A percentile compares a stretch with the other conserved stretches of the same genome.
phyloP scores from a whole-genome alignment of 805 yeast species.

The Zygotorulaspora sp. region DNA sequence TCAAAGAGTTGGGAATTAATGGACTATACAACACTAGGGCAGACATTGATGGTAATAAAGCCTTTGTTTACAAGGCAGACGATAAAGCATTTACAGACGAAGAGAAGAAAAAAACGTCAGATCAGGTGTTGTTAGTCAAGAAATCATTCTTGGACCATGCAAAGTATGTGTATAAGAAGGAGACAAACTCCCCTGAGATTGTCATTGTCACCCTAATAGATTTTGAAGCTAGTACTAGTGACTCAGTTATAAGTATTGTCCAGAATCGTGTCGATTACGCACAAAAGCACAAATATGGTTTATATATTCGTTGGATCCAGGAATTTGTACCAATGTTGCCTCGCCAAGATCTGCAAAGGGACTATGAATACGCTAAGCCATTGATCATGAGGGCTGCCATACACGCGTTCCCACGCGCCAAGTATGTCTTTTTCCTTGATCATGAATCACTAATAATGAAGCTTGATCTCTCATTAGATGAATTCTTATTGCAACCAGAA shows the following conservation, averaged over 20 bases:
- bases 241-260: slow-evolving; percentile 60
- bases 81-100: slow-evolving; percentile 41
- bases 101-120: slow-evolving; percentile 31
- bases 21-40: slow-evolving; percentile 46
- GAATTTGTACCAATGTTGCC: slow-evolving; percentile 68
- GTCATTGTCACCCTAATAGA: slow-evolving; percentile 78
- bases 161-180: slow-evolving; percentile 42
- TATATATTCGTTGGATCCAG: slow-evolving; percentile 79
- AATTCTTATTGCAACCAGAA: slow-evolving; percentile 56
- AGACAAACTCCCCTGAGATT: slow-evolving; percentile 47
- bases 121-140: slow-evolving; percentile 42
- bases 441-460: slow-evolving; percentile 75
- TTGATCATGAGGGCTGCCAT: slow-evolving; percentile 72
- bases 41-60: slow-evolving; percentile 43
- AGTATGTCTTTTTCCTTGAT: slow-evolving; percentile 86
- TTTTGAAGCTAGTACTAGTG: slow-evolving; percentile 57
- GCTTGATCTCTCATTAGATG: slow-evolving; percentile 52
- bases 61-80: slow-evolving; percentile 36
- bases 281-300: slow-evolving; percentile 71
- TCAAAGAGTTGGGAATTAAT: slow-evolving; percentile 53
- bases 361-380: slow-evolving; percentile 27
- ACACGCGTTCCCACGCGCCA: slow-evolving; percentile 87
- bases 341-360: slow-evolving; percentile 37
- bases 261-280: slow-evolving; percentile 90
- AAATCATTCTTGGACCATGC: slow-evolving; percentile 63